These are phyloP conservation scores for Aspergillus eucalypticola DNA, from an alignment of 2,329 filamentous ascomycete species.

Conservation along the genomic window DNA sequence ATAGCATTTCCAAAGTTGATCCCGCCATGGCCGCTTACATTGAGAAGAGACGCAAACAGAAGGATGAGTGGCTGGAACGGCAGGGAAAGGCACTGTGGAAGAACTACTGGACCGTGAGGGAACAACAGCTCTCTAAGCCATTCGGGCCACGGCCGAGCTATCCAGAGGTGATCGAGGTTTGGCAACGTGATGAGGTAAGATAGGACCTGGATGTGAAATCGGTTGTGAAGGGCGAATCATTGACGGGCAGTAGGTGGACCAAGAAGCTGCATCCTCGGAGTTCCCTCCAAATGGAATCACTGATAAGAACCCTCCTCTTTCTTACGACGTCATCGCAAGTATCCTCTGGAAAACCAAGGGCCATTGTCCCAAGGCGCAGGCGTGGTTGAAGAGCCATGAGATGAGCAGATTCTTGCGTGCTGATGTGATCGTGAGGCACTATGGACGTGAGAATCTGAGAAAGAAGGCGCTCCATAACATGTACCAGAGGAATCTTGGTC, in stretches of 20 bases:
- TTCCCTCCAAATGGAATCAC: conserved; percentile 6
- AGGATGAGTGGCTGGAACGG: not conserved
- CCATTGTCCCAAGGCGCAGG: conserved; percentile 20
- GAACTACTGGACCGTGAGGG: conserved; percentile 12
- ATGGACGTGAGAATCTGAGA: conserved; percentile 10
- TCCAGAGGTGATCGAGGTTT: not conserved
- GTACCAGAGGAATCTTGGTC: conserved; percentile 9
- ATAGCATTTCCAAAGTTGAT: not conserved
- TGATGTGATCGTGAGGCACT: conserved; percentile 5
- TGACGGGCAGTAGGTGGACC: not conserved
- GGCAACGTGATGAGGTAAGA: conserved; percentile 5
- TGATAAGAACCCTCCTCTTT: conserved; percentile 10
- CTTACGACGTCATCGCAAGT: conserved; percentile 18
- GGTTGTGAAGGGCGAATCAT: not conserved
- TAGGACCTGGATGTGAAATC: too few species aligned
- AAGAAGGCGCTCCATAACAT: conserved; percentile 13
- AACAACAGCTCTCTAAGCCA: conserved; percentile 9
- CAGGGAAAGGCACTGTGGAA: conserved; percentile 4
- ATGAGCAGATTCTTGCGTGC: conserved; percentile 9
- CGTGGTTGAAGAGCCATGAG: conserved; percentile 23
- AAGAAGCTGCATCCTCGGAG: not conserved
- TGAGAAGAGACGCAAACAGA: not conserved
- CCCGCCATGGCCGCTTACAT: not conserved
- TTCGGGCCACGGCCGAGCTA: not conserved
- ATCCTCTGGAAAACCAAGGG: conserved; percentile 22